A percentile compares a stretch with the other conserved stretches of the same genome.
Evolutionary conservation across 225 moss, liverwort and hornwort genomes (phyloP).

Genomic region (Takakia lepidozioides): DNA sequence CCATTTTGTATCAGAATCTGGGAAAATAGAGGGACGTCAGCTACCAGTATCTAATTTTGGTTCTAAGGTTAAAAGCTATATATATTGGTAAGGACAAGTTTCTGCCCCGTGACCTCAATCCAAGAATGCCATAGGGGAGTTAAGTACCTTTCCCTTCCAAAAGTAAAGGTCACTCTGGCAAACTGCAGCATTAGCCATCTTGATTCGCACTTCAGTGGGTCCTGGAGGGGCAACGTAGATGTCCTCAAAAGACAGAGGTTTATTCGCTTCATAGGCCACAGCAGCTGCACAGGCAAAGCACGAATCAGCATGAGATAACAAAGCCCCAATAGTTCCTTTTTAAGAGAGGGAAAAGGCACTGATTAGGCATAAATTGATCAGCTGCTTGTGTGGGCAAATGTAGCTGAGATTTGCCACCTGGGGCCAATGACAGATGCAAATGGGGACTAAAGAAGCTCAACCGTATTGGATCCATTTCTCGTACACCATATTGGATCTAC

Average conservation of each 20-base stretch:
- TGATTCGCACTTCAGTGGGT: constrained; percentile 36
- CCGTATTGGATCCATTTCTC: too few relatives aligned
- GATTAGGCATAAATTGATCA: too few relatives aligned
- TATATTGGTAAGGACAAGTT: too few relatives aligned
- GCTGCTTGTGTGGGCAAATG: too few relatives aligned
- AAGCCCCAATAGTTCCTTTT: too few relatives aligned
- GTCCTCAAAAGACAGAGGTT: constrained; percentile 25
- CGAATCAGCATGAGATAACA: too few relatives aligned
- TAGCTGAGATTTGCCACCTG: too few relatives aligned
- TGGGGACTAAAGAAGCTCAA: too few relatives aligned
- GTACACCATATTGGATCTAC: too few relatives aligned
- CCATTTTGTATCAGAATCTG: not conserved
- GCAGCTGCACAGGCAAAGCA: constrained; percentile 34
- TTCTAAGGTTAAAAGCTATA: not conserved
- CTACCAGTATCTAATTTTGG: not conserved
- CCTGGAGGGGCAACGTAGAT: constrained; percentile 42
- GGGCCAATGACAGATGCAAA: too few relatives aligned
- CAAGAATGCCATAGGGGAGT: not conserved
- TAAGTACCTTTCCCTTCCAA: constrained; percentile 36
- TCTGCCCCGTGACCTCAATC: too few relatives aligned
- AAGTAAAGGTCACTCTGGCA: constrained; percentile 42
- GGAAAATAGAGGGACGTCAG: not conserved
- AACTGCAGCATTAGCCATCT: constrained; percentile 22
- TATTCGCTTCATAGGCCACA: constrained; percentile 24
- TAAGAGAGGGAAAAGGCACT: too few relatives aligned